A percentile compares a stretch with the other conserved stretches of the same genome.
Conservation (phyloP, 2,329 filamentous ascomycete species). For the Ophiocordyceps camponoti-leonardi region DNA sequence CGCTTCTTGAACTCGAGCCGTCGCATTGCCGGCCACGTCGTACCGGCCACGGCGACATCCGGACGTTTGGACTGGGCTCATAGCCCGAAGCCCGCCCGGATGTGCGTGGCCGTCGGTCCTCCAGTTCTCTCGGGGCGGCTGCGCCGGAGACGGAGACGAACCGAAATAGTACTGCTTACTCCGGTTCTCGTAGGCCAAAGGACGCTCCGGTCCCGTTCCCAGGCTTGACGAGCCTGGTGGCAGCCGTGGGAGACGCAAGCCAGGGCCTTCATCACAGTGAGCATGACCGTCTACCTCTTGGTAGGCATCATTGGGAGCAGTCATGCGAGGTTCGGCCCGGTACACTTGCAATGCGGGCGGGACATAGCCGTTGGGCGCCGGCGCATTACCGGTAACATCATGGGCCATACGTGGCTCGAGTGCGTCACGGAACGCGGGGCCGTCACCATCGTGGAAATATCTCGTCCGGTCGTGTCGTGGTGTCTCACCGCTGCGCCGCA, state of each 20-base stretch:
- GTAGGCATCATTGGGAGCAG: conserved; percentile 2
- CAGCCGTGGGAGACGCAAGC: conserved; percentile 11
- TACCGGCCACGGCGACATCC: not conserved
- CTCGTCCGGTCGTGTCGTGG: not conserved
- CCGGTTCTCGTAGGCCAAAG: not conserved
- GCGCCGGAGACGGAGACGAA: not conserved
- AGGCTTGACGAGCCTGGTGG: conserved; percentile 2
- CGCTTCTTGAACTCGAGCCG: conserved; percentile 4
- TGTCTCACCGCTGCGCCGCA: conserved; percentile 13
- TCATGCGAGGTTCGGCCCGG: conserved; percentile 2
- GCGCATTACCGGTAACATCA: conserved; percentile 6
- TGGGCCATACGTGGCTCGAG: not conserved
- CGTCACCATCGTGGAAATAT: not conserved
- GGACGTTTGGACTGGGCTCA: not conserved
- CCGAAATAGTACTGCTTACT: conserved; percentile 4
- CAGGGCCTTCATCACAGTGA: conserved; percentile 2
- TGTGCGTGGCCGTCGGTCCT: not conserved
- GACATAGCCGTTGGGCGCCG: conserved; percentile 12
- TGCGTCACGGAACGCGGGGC: not conserved
- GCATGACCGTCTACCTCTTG: conserved; percentile 12
- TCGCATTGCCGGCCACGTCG: not conserved
- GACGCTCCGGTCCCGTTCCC: not conserved
- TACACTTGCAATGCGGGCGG: not conserved
- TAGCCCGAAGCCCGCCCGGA: not conserved
- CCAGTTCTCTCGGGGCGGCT: not conserved